Evolutionary conservation across 768 basidiomycete genomes (phyloP).

Genomic region (Tricholoma sp.): DNA sequence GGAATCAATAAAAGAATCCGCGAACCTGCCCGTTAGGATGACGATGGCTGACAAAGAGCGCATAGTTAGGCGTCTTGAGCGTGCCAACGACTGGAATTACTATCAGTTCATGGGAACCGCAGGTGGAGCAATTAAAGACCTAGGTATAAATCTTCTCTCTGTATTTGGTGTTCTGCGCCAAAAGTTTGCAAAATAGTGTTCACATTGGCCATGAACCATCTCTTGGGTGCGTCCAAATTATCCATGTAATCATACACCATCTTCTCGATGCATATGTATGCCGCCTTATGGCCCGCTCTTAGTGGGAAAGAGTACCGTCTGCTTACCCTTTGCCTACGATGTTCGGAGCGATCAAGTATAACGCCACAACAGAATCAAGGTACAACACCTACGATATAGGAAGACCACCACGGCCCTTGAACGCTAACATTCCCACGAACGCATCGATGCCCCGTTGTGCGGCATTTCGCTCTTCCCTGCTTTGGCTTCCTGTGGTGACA

Average conservation of each 20-base stretch:
- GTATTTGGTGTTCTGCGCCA: constrained; percentile 40
- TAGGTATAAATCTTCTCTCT: constrained; percentile 55
- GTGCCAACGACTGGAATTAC: constrained; percentile 55
- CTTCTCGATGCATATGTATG: constrained; percentile 65
- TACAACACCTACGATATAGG: constrained; percentile 31
- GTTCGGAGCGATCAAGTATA: not conserved
- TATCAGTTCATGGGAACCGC: not conserved
- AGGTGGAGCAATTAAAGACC: constrained; percentile 24
- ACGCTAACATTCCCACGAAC: constrained; percentile 43
- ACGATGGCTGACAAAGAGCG: constrained; percentile 67
- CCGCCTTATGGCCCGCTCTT: constrained; percentile 58
- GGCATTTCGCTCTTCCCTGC: constrained; percentile 54
- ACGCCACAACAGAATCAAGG: not conserved
- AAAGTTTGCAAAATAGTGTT: constrained; percentile 58
- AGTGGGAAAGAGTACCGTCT: constrained; percentile 58
- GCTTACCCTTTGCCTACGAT: constrained; percentile 36
- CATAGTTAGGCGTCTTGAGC: constrained; percentile 67
- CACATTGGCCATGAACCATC: constrained; percentile 71
- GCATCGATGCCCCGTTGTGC: constrained; percentile 56
- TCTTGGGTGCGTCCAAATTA: constrained; percentile 55
- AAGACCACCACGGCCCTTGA: constrained; percentile 32
- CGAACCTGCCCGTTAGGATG: constrained; percentile 56
- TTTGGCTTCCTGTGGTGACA: constrained; percentile 41
- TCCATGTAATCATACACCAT: constrained; percentile 67
- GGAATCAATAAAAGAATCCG: constrained; percentile 3